These are phyloP conservation scores for Mangifera indica DNA, from an alignment of 345 rosid species.

Conservation along the genomic window DNA sequence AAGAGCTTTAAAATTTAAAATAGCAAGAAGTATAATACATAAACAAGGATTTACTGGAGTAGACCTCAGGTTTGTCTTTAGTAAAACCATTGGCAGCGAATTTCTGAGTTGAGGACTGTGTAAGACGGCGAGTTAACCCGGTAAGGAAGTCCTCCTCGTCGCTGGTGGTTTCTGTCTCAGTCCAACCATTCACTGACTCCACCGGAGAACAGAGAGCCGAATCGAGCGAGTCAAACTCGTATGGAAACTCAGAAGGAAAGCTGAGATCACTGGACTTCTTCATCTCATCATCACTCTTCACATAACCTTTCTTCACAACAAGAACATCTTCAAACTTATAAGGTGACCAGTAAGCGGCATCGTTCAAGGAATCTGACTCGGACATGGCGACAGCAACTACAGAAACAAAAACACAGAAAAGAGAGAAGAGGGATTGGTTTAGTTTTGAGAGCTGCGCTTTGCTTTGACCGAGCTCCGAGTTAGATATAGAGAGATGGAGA, in stretches of 20 bases:
- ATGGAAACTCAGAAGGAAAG: constrained; percentile 66
- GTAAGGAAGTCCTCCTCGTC: constrained; percentile 71
- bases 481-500: not conserved
- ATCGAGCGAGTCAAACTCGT: constrained; percentile 51
- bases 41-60: no score
- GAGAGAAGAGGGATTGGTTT: not conserved
- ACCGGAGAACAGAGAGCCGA: constrained; percentile 47
- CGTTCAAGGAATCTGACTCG: constrained; percentile 26
- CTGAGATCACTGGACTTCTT: constrained; percentile 9
- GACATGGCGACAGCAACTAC: constrained; percentile 33
- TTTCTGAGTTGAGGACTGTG: constrained; percentile 50
- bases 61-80: constrained; percentile 39
- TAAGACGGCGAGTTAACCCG: constrained; percentile 60
- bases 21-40: no score
- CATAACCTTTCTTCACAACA: not conserved
- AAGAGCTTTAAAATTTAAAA: not conserved
- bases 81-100: constrained; percentile 29
- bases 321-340: constrained; percentile 33
- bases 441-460: not conserved
- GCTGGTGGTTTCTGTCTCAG: constrained; percentile 52
- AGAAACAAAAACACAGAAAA: no score
- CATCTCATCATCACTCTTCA: constrained; percentile 8
- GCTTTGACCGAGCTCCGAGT: constrained; percentile 1
- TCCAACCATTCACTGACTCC: constrained; percentile 46
- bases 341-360: constrained; percentile 44